Percentiles rank a stretch among this genome's conserved stretches.
Evolutionary conservation across 257 asterid species (phyloP).

Genomic region (Apocynum venetum): DNA sequence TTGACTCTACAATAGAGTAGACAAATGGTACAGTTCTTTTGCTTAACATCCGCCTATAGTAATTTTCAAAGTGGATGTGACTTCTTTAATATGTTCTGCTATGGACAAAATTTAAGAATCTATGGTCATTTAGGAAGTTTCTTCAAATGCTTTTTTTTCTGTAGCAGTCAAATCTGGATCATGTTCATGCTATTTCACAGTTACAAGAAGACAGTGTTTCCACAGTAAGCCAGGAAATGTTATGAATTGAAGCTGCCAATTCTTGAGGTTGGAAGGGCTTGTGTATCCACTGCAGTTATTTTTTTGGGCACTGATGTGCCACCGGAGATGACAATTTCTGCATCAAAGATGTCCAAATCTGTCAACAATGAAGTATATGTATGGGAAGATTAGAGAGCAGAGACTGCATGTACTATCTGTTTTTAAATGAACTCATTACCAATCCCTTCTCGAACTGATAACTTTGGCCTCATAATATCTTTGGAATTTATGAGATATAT

Average conservation of each 20-base stretch:
- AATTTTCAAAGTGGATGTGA: not conserved
- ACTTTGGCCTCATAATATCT: conserved; percentile 22
- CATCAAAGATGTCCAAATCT: not conserved
- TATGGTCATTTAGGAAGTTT: not conserved
- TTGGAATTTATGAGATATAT: conserved; percentile 20
- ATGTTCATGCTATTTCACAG: not conserved
- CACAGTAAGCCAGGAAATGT: no score
- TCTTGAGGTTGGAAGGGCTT: conserved; percentile 10
- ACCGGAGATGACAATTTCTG: conserved; percentile 32
- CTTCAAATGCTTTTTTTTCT: not conserved
- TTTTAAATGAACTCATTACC: conserved; percentile 3
- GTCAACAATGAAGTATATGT: not conserved
- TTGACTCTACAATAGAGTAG: not conserved
- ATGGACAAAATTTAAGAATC: not conserved
- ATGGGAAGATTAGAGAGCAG: not conserved
- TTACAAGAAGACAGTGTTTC: no score
- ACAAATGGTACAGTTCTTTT: not conserved
- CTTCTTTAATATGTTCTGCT: not conserved
- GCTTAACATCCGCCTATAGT: not conserved
- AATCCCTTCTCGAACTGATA: conserved; percentile 25
- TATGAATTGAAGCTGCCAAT: conserved; percentile 8
- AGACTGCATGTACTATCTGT: not conserved
- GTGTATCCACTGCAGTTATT: conserved; percentile 15
- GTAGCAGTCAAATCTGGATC: not conserved
- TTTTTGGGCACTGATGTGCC: conserved; percentile 27